phyloP scores from a whole-genome alignment of 192 early-diverging fungal genomes.

The Geranomyces variabilis region DNA sequence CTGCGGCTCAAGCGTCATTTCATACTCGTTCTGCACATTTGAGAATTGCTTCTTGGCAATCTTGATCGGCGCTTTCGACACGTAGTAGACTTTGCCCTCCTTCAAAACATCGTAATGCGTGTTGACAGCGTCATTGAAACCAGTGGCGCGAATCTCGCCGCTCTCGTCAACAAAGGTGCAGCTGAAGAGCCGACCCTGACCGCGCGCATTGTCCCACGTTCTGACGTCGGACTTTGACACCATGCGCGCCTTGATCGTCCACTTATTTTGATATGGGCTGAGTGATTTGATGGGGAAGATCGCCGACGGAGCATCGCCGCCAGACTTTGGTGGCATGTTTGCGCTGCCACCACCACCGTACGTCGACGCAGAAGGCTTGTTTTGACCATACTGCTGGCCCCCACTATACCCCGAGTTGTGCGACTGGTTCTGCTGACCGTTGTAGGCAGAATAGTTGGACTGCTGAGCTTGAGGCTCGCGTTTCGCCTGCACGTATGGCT shows the following conservation, averaged over 20 bases:
- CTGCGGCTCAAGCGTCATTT: slow-evolving; percentile 77
- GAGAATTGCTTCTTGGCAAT: slow-evolving; percentile 81
- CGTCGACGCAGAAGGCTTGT: not conserved
- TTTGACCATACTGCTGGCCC: slow-evolving; percentile 22
- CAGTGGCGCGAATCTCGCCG: slow-evolving; percentile 93
- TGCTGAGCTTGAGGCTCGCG: not conserved
- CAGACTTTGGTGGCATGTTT: slow-evolving; percentile 33
- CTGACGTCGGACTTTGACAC: slow-evolving; percentile 82
- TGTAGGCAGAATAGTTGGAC: not conserved
- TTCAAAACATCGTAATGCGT: slow-evolving; percentile 76
- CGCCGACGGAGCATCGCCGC: slow-evolving; percentile 28
- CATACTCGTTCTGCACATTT: slow-evolving; percentile 88
- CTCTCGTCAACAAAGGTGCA: slow-evolving; percentile 85
- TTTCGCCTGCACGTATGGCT: not conserved
- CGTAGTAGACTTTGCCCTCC: slow-evolving; percentile 75
- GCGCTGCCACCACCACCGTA: slow-evolving; percentile 8
- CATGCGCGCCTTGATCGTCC: slow-evolving; percentile 93
- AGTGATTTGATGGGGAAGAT: slow-evolving; percentile 72
- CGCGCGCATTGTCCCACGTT: slow-evolving; percentile 75
- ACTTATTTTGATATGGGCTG: slow-evolving; percentile 91
- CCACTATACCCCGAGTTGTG: slow-evolving; percentile 10
- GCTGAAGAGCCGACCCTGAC: slow-evolving; percentile 86
- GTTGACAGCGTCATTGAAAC: slow-evolving; percentile 88
- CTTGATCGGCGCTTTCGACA: slow-evolving; percentile 78
- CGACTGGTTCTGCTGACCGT: slow-evolving; percentile 10